A percentile compares a stretch with the other conserved stretches of the same genome.
phyloP scores from a whole-genome alignment of 805 yeast genomes.

The Schwanniomyces vanrijiae region DNA sequence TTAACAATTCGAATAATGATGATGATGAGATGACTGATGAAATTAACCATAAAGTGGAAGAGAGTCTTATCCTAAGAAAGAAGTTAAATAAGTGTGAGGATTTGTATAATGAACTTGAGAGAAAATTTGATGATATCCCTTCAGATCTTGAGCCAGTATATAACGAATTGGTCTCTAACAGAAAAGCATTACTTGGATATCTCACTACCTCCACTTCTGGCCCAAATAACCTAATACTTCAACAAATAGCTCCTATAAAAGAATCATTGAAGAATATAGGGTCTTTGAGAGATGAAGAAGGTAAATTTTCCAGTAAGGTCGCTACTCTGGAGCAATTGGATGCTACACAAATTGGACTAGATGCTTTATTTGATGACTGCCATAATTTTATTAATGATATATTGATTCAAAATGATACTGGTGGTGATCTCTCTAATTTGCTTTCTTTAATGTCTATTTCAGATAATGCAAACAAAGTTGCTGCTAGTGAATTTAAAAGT shows the following conservation, averaged over 20 bases:
- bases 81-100: constrained; percentile 65
- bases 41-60: constrained; percentile 48
- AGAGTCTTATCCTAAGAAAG: constrained; percentile 57
- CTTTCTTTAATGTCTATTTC: constrained; percentile 14
- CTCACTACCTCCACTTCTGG: constrained; percentile 18
- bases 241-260: constrained; percentile 16
- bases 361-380: constrained; percentile 83
- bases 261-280: constrained; percentile 28
- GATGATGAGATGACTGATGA: constrained; percentile 11
- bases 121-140: constrained; percentile 45
- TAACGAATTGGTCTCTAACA: constrained; percentile 59
- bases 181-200: constrained; percentile 55
- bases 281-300: constrained; percentile 51
- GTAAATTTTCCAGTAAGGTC: constrained; percentile 41
- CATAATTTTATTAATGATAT: constrained; percentile 72
- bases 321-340: constrained; percentile 21
- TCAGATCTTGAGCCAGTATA: constrained; percentile 43
- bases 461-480: constrained; percentile 1
- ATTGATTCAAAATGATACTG: constrained; percentile 39
- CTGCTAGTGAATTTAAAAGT: constrained; percentile 35
- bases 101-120: constrained; percentile 57
- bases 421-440: constrained; percentile 17
- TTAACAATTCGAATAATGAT: constrained; percentile 36
- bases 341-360: constrained; percentile 49
- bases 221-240: constrained; percentile 3